Evolutionary conservation across 2,329 filamentous ascomycete genomes (phyloP), one percentile per base, ranked within the genome.

Genomic region (Sporothrix variecibatus): DNA sequence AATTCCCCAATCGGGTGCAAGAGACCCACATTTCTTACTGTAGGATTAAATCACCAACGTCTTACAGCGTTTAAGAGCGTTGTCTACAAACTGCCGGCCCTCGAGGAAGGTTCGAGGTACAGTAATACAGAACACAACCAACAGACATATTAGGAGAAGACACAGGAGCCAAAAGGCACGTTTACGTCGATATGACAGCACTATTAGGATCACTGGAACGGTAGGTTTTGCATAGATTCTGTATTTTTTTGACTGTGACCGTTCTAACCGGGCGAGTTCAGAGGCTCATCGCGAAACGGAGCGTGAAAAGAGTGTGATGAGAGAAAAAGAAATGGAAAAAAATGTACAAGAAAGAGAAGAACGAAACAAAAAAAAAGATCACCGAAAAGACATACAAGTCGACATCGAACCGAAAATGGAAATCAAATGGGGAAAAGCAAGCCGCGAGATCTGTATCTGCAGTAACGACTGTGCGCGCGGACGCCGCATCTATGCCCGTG

Each of bases 401-500:
- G 46, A 53, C 65, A 68, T 69, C 23, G 56, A 28, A 11, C 51
- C 31, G 40, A 8, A 72, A 56, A 72, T 40, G 38, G 12, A 38
- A 31, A 34, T 28, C n/a, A 67, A 46, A 53, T 34, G 46, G 40
- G 17, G 34, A 70, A 28, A 51, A 28, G 11, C 31, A 64, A 65
- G 9, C 15, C 38, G 26, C 53, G 8, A 28, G 51, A 69, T 26
- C 31, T 31, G 31, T 23, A 17, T 40, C 69, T 46, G 34, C 53
- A 49, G 69, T 60, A 71, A 49, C 53, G 69, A 71, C 69, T 46
- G 51, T 58, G 69, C 53, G 69, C 65, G 46, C 46, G 46, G 38
- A 65, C 38, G 62, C 62, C 38, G 46, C 71, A 38, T 58, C 49
- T 43, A 71, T 58, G 34, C 51, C 51, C 51, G 51, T 23, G 51